Evolutionary conservation across 345 rosid genomes (phyloP).

Genomic region (Excoecaria cochinchinensis): DNA sequence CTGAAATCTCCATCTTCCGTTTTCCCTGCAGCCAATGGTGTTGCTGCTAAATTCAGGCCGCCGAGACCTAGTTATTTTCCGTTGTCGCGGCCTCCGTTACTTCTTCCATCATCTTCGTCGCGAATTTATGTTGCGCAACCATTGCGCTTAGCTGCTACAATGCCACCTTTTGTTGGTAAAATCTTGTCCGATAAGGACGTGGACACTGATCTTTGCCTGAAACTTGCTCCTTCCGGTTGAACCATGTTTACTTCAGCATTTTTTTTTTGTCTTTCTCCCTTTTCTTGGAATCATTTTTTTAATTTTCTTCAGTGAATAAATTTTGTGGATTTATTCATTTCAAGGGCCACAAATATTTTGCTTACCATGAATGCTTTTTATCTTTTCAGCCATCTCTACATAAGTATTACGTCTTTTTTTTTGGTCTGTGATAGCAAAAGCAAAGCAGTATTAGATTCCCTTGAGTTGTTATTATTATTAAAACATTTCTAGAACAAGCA

Average conservation of each 20-base stretch:
- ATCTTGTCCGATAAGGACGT: conserved; percentile 24
- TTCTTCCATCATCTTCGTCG: conserved; percentile 19
- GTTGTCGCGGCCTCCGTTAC: conserved; percentile 15
- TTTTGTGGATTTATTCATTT: background rate
- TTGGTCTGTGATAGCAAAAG: no score
- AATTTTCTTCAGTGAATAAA: background rate
- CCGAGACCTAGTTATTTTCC: conserved; percentile 8
- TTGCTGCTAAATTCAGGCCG: conserved; percentile 16
- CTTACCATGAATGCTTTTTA: no score
- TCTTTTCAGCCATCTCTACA: no score
- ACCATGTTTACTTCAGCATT: background rate
- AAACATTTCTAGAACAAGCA: no score
- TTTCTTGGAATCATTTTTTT: background rate
- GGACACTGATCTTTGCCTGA: conserved; percentile 50
- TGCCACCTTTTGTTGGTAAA: conserved; percentile 14
- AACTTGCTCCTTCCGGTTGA: conserved; percentile 41
- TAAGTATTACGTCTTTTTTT: no score
- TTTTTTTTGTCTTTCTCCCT: background rate
- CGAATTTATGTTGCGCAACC: conserved; percentile 31
- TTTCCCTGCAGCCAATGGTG: background rate
- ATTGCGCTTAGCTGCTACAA: conserved; percentile 20
- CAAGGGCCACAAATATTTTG: background rate
- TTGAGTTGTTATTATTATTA: no score
- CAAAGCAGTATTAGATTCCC: no score
- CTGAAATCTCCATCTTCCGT: conserved; percentile 22